phyloP scores from a whole-genome alignment of 2,329 filamentous ascomycete species.

The Hymenoscyphus fructigenus region DNA sequence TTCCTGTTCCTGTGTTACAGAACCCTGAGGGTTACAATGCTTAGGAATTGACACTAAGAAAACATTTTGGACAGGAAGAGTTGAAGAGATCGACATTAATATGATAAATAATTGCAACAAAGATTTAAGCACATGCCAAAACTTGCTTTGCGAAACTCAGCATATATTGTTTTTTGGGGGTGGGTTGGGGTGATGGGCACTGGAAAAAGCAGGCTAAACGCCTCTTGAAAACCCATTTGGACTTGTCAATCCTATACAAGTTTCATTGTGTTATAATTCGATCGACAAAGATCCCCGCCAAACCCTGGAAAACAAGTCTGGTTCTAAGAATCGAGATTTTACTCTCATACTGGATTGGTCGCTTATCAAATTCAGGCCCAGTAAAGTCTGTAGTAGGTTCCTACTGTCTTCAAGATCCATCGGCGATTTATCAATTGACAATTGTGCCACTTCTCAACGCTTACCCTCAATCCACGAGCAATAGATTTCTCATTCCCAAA shows the following conservation, averaged over 20 bases:
- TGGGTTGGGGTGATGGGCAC: not conserved
- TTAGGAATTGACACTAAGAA: not conserved
- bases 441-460: not conserved
- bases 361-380: not conserved
- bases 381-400: not conserved
- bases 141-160: not conserved
- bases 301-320: too few species aligned
- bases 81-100: not conserved
- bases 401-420: not conserved
- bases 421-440: not conserved
- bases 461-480: not conserved
- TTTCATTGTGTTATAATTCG: too few species aligned
- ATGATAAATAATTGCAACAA: not conserved
- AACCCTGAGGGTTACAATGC: slow-evolving; percentile 3
- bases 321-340: too few species aligned
- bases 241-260: too few species aligned
- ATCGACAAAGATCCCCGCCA: too few species aligned
- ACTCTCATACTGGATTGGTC: too few species aligned
- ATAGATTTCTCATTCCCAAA: not conserved
- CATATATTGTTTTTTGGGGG: not conserved
- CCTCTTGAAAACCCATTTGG: too few species aligned
- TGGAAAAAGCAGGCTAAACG: not conserved
- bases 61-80: not conserved
- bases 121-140: not conserved
- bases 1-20: not conserved